Percentiles rank a stretch among this genome's conserved stretches.
Conservation (phyloP, 108 stramenopile species). For the Skeletonema potamos region DNA sequence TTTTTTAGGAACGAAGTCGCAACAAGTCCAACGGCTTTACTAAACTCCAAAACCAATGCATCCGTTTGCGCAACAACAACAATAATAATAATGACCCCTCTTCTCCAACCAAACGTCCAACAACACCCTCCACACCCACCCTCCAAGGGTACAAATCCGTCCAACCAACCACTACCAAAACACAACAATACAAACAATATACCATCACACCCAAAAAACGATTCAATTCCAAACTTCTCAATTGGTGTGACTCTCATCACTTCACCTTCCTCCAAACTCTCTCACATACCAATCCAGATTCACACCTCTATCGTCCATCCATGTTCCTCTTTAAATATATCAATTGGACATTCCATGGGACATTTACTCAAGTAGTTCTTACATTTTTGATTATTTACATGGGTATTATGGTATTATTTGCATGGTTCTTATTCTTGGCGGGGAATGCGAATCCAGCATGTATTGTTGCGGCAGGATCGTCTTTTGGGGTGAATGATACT, state of each 20-base stretch:
- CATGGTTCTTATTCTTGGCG: not conserved
- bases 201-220: not conserved
- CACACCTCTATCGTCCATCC: conserved; percentile 30
- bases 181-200: not conserved
- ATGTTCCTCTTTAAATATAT: conserved; percentile 18
- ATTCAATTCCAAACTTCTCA: conserved; percentile 8
- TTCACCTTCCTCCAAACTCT: too few relatives aligned
- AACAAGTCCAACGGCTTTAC: too few relatives aligned
- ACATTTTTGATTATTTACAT: conserved; percentile 29
- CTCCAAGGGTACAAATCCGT: not conserved
- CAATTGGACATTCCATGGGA: too few relatives aligned
- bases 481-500: conserved; percentile 22
- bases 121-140: not conserved
- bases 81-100: too few relatives aligned
- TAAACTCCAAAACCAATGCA: too few relatives aligned
- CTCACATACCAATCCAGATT: not conserved
- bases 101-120: not conserved
- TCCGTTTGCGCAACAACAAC: too few relatives aligned
- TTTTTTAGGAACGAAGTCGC: too few relatives aligned
- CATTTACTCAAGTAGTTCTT: conserved; percentile 26
- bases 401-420: conserved; percentile 4
- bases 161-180: too few relatives aligned
- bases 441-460: conserved; percentile 33
- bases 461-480: conserved; percentile 16
- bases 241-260: too few relatives aligned